Base-by-base conservation (phyloP, 345 rosid species). In the Punica granatum region DNA sequence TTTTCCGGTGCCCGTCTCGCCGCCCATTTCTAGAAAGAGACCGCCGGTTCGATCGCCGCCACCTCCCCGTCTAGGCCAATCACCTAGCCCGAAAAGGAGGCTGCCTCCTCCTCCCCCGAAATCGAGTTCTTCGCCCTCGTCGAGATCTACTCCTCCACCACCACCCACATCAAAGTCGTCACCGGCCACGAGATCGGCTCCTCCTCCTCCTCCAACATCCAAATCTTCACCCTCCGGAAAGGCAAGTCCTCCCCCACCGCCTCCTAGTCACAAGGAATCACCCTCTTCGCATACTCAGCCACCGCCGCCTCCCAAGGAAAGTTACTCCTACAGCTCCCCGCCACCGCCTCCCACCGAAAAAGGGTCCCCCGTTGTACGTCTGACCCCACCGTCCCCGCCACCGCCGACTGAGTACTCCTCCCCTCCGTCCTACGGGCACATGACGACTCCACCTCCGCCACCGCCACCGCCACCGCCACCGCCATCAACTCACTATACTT, bases 81-180 rank as follows among this genome's bases (percentile, higher is more conserved):
- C 34, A 13, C 61, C 61, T 26, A 14, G 18, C 33, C 61, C 32
- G 34, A 56, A 0, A 26, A 35, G 21, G 0, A 56, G 72, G 0
- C 43, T 74, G 8, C 32, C 70, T 15, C 72, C 65, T 0, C 72
- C 75, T 15, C 74, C 74, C 1, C 67, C 67, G 2, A 66, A 70
- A 2, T 69, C 75, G 21, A 48, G 67, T 25, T n/a, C 78, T 4
- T 72, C 77, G 10, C 67, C 71, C 2, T 58, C 75, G 3, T 5
- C 58, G 9, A 66, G n/a, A 25, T 28, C 65, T 0, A 42, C 79
- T 48, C 73, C 83, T 28, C 76, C 77, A 19, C 69, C 72, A 11
- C 74, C 73, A 11, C 63, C 75, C 43, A 21, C 74, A 18, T 36
- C 76, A 15, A 46, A 46, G 6, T 69, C 74, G 3, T 60, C 69